phyloP scores from a whole-genome alignment of 345 rosid genomes.

The Laguncularia racemosa region DNA sequence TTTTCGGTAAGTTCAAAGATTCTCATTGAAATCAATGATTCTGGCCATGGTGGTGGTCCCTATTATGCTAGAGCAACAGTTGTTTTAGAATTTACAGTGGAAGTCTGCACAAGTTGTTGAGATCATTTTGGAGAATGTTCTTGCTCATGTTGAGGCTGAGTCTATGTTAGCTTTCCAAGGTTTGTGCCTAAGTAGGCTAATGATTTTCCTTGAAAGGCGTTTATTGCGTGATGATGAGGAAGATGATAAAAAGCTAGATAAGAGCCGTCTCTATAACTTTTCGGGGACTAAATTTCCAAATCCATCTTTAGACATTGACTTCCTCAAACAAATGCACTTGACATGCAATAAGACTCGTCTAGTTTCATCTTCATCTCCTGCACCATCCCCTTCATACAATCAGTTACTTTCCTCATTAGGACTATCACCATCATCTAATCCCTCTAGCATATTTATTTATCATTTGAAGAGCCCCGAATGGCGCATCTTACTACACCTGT shows the following conservation, averaged over 20 bases:
- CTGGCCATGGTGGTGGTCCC: slow-evolving; percentile 98
- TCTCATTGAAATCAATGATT: slow-evolving; percentile 83
- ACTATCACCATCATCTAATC: slow-evolving; percentile 15
- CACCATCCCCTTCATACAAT: slow-evolving; percentile 12
- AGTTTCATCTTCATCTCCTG: neutral
- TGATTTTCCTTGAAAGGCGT: slow-evolving; percentile 97
- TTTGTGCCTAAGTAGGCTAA: slow-evolving; percentile 79
- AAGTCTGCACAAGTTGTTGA: slow-evolving; percentile 82
- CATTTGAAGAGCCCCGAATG: slow-evolving; percentile 27
- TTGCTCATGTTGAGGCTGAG: slow-evolving; percentile 85
- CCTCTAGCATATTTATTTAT: slow-evolving; percentile 4
- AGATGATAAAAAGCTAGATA: slow-evolving; percentile 86
- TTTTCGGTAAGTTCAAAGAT: slow-evolving; percentile 59
- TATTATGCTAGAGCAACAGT: slow-evolving; percentile 99
- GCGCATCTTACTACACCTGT: slow-evolving; percentile 38
- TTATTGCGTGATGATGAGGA: slow-evolving; percentile 98
- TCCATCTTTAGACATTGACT: slow-evolving; percentile 41
- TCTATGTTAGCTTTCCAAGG: slow-evolving; percentile 90
- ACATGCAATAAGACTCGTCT: slow-evolving; percentile 24
- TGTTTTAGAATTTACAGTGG: slow-evolving; percentile 87
- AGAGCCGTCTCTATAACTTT: slow-evolving; percentile 55
- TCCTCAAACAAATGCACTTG: slow-evolving; percentile 34
- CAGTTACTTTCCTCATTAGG: slow-evolving; percentile 12
- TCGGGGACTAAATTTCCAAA: slow-evolving; percentile 34
- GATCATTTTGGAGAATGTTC: slow-evolving; percentile 80